Base-by-base conservation (phyloP, 1,284 basidiomycete genomes). In the Omphalotus olearius region DNA sequence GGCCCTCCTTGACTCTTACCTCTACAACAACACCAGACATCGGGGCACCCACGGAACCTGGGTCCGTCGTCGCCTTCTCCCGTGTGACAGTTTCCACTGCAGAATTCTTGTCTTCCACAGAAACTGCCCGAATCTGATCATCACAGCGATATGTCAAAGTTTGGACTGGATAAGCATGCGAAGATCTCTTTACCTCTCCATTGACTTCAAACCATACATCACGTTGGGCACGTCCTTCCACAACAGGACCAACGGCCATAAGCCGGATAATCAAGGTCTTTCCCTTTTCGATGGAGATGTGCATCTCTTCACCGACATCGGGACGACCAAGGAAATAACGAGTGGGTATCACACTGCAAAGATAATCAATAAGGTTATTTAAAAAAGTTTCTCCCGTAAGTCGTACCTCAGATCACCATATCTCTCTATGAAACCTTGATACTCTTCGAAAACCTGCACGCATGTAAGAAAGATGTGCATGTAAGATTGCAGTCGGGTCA, bases 191-290 rank as follows among this genome's bases (percentile, higher is more conserved):
- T 61, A 90, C 89, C 78, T 96, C 93, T 68, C 93, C 93, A 66
- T 97, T 97, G 57, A 96, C 90, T 78, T 99, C 97, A 66, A 98
- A 98, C 91, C 93, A 98, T 60, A 97, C 93, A 67, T 98, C 96
- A 63, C 97, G 86, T 62, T 91, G 90, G 45, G 95, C 93, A 62
- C 84, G 90, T 50, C 88, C 88, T 67, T 92, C 85, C 57, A 98
- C 88, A 55, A 99, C 88, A 55, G 93, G 90, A 28, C 96, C 95
- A 50, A 97, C 82, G 38, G 97, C 96, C 78, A 99, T 88, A 61
- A 99, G 79, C 65, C 94, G 92, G 69, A 99, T 86, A 66, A 98
- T 97, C 58, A 99, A 78, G 55, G 88, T 96, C 82, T 99, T 98
- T 52, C 97, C 97, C 71, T 95, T 84, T 73, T 99, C 96, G 63